Base-by-base conservation (phyloP, 306 rosid genomes). In the Vigna unguiculata region DNA sequence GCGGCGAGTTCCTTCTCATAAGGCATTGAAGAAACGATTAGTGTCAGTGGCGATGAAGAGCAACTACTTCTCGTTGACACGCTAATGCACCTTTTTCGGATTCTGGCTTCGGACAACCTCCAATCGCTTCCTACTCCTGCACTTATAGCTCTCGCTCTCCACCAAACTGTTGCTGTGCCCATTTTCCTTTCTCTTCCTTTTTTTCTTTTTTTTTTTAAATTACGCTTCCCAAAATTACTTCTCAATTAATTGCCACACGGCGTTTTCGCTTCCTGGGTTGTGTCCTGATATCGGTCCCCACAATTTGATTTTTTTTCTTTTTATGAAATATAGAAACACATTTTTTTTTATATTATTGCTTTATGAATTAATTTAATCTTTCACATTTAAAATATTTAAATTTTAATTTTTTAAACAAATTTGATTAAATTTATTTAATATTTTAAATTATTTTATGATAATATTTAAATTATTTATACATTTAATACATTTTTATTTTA, bases 1-100 rank as follows among this genome's bases (percentile, higher is more conserved):
- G 98, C 96, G 4, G 86, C 86, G 76, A 94, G 96, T 77, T 94
- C 97, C 71, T 89, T 92, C 25, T 92, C 92, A 86, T 90, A 94
- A 80, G 96, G 28, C 97, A 92, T 92, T 28, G 96, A 83, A 76
- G 89, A 84, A 76, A 74, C 21, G 6, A 83, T 1, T 7, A 82
- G 22, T 5, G 54, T 24, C 2, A 72, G 19, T 9, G 78, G 49
- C 19, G 89, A 72, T 19, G 64, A 78, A 52, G n/a, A 72, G 36
- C 17, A 67, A 60, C 75, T 63, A 22, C 36, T 24, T 25, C 72
- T 65, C 19, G 41, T 25, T 43, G 79, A 40, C 4, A 67, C 4
- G 12, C 30, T 63, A 9, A 28, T 47, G 59, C 62, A 49, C 8
- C 7, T 73, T 41, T 9, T 76, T 9, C 71, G 51, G 82, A 61